A percentile compares a stretch with the other conserved stretches of the same genome.
phyloP scores from a whole-genome alignment of 768 basidiomycete genomes.

The Pholiota conissans region DNA sequence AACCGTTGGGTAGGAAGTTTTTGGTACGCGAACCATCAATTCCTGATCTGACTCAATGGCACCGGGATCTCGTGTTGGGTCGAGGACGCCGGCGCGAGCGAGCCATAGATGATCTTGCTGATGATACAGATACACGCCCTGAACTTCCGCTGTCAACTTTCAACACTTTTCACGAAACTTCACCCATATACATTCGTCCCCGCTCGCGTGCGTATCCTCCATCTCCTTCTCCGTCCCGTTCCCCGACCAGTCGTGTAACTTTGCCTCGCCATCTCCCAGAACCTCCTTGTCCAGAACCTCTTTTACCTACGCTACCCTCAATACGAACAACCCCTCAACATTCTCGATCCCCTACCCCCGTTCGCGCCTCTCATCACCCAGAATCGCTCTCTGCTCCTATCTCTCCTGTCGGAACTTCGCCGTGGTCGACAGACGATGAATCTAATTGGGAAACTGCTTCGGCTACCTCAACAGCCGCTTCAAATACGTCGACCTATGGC shows the following conservation, averaged over 20 bases:
- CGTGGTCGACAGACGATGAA: slow-evolving; percentile 79
- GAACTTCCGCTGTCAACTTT: slow-evolving; percentile 26
- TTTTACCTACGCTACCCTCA: slow-evolving; percentile 15
- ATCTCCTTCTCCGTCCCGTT: slow-evolving; percentile 51
- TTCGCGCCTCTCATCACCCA: slow-evolving; percentile 28
- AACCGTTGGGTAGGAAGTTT: slow-evolving; percentile 29
- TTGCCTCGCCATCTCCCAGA: slow-evolving; percentile 17
- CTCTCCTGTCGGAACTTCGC: slow-evolving; percentile 45
- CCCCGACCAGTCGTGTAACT: slow-evolving; percentile 19
- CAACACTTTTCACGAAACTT: slow-evolving; percentile 30
- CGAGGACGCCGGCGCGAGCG: slow-evolving; percentile 69
- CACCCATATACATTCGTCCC: slow-evolving; percentile 41
- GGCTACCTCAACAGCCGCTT: slow-evolving; percentile 58
- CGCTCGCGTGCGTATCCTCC: slow-evolving; percentile 51
- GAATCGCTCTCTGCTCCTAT: slow-evolving; percentile 23
- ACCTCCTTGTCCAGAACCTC: slow-evolving; percentile 17
- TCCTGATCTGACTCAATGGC: slow-evolving; percentile 56
- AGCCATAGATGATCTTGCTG: slow-evolving; percentile 36
- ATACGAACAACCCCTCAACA: slow-evolving; percentile 26
- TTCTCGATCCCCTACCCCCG: slow-evolving; percentile 41
- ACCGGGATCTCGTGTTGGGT: slow-evolving; percentile 48
- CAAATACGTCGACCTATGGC: slow-evolving; percentile 44
- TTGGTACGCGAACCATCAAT: slow-evolving; percentile 44
- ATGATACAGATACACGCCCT: slow-evolving; percentile 31
- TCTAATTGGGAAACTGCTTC: slow-evolving; percentile 77